These are phyloP conservation scores for Nicotiana sylvestris DNA, from an alignment of 257 asterid species.

Conservation along the genomic window DNA sequence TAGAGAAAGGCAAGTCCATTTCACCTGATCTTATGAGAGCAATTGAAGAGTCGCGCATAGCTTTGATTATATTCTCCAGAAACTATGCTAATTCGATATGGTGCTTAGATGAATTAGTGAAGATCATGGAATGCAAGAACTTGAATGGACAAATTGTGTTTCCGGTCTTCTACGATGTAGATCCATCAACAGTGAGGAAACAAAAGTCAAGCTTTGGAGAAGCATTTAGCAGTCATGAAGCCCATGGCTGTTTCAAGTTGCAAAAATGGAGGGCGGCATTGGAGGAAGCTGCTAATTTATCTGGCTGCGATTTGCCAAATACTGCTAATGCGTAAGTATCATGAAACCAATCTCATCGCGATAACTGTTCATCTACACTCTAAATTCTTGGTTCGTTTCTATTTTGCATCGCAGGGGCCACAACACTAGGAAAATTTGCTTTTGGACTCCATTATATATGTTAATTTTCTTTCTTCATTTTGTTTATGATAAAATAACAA, in stretches of 20 bases:
- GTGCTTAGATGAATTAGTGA: background rate
- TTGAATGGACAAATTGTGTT: background rate
- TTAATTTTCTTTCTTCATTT: too few species aligned
- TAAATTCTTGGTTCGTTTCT: background rate
- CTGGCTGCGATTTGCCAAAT: conserved; percentile 8
- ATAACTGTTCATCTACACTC: background rate
- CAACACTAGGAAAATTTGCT: background rate
- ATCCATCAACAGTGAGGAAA: background rate
- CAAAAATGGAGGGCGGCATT: background rate
- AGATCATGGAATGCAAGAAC: conserved; percentile 1
- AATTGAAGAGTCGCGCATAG: background rate
- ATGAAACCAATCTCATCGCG: background rate
- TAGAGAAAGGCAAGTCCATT: background rate
- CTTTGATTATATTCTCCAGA: background rate
- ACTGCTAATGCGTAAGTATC: background rate
- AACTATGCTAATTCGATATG: background rate
- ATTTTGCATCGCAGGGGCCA: background rate
- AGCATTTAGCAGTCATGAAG: background rate
- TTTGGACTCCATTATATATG: background rate
- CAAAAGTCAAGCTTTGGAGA: background rate
- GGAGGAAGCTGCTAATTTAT: conserved; percentile 4
- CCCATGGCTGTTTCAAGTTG: background rate
- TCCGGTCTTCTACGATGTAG: background rate
- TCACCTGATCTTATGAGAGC: background rate
- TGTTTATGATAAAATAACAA: too few species aligned